Conservation (phyloP, 768 basidiomycete species). For the Mycena capillaripes region DNA sequence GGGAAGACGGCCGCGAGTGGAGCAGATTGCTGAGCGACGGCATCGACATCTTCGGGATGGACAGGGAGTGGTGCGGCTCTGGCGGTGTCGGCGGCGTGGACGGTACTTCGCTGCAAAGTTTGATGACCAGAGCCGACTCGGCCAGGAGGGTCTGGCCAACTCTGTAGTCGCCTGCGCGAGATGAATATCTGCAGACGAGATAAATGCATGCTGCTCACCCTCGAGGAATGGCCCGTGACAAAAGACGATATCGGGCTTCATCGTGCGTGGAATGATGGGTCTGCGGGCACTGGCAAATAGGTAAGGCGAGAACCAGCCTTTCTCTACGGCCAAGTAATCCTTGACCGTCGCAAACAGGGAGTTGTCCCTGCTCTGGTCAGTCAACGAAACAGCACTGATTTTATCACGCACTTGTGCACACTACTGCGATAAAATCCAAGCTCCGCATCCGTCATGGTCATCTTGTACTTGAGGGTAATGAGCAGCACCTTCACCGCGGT, state of each 20-base stretch:
- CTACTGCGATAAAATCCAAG: slow-evolving; percentile 75
- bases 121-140: slow-evolving; percentile 69
- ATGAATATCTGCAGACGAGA: not conserved
- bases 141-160: slow-evolving; percentile 70
- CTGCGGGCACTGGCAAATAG: slow-evolving; percentile 72
- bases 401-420: slow-evolving; percentile 60
- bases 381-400: not conserved
- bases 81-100: slow-evolving; percentile 35
- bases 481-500: slow-evolving; percentile 68
- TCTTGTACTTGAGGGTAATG: slow-evolving; percentile 74
- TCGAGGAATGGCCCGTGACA: slow-evolving; percentile 75
- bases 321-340: slow-evolving; percentile 73
- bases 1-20: slow-evolving; percentile 66
- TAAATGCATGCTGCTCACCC: slow-evolving; percentile 48
- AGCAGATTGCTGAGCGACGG: slow-evolving; percentile 59
- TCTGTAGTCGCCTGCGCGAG: slow-evolving; percentile 66
- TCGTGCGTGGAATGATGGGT: slow-evolving; percentile 71
- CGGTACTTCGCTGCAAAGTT: slow-evolving; percentile 53
- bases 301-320: slow-evolving; percentile 80
- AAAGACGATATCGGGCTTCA: slow-evolving; percentile 77
- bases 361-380: slow-evolving; percentile 55
- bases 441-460: slow-evolving; percentile 69
- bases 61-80: slow-evolving; percentile 35
- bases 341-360: slow-evolving; percentile 73
- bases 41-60: slow-evolving; percentile 53